Conservation (phyloP, 148 eudicot genomes). For the Polygonum aviculare region DNA sequence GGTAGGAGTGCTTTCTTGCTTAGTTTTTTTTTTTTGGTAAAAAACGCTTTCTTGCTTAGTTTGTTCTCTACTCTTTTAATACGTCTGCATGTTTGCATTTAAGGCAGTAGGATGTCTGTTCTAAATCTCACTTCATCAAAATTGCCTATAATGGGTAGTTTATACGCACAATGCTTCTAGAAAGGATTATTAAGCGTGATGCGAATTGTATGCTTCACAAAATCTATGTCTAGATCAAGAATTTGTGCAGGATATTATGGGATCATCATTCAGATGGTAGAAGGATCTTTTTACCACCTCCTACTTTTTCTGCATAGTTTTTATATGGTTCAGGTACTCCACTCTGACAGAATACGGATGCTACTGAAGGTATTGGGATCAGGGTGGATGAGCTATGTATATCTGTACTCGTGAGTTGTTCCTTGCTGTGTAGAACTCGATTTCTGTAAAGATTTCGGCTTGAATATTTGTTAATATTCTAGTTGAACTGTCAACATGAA, state of each 20-base stretch:
- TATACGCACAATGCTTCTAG: neutral
- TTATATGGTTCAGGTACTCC: neutral
- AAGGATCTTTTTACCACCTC: neutral
- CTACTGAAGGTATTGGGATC: neutral
- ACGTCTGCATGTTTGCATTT: slow-evolving; percentile 7
- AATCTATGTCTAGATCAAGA: neutral
- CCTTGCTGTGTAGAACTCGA: neutral
- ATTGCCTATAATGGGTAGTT: neutral
- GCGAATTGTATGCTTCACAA: neutral
- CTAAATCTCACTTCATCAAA: neutral
- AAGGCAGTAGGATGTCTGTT: neutral
- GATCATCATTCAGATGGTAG: slow-evolving; percentile 3
- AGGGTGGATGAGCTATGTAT: neutral
- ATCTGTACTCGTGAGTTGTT: neutral
- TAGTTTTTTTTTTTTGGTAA: no score
- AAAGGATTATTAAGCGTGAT: neutral
- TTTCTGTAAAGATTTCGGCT: neutral
- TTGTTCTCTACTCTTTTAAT: neutral
- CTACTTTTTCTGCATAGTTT: neutral
- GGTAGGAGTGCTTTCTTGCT: slow-evolving; percentile 35
- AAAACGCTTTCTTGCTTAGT: slow-evolving; percentile 14
- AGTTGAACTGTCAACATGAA: neutral
- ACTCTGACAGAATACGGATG: neutral
- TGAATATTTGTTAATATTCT: neutral
- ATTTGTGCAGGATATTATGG: neutral